phyloP scores from a whole-genome alignment of 1,284 basidiomycete genomes.

The Rhizoctonia solani region DNA sequence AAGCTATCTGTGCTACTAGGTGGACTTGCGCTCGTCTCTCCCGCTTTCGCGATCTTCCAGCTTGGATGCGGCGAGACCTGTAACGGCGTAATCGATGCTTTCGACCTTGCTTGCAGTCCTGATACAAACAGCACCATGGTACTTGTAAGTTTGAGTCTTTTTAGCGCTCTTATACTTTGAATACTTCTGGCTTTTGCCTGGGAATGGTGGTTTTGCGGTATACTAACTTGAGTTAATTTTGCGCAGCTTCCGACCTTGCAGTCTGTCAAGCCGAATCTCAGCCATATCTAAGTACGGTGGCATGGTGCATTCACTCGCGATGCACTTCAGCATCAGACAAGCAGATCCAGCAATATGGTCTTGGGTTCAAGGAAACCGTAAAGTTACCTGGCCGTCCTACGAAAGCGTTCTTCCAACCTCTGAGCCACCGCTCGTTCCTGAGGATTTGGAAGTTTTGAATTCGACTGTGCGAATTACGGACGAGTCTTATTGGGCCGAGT shows the following conservation, averaged over 20 bases:
- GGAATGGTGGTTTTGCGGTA: not conserved
- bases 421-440: constrained; percentile 11
- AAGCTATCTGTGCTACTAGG: not conserved
- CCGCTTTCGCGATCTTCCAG: constrained; percentile 10
- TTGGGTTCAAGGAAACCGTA: constrained; percentile 25
- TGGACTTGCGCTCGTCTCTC: not conserved
- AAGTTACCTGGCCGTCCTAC: constrained; percentile 7
- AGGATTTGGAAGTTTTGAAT: constrained; percentile 4
- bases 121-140: constrained; percentile 25
- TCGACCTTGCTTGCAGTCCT: constrained; percentile 13
- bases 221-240: not conserved
- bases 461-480: constrained; percentile 3
- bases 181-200: not conserved
- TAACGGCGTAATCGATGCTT: constrained; percentile 28
- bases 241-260: constrained; percentile 1
- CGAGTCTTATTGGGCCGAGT: constrained; percentile 2
- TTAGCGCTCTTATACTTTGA: not conserved
- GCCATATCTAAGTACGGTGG: constrained; percentile 8
- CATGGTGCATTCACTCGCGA: constrained; percentile 18
- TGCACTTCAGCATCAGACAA: constrained; percentile 9
- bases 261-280: constrained; percentile 13
- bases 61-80: constrained; percentile 28
- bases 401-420: not conserved
- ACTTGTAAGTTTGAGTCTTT: constrained; percentile 24
- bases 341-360: constrained; percentile 23